Conservation (phyloP, 129 eudicot species). For the Flaveria trinervia region DNA sequence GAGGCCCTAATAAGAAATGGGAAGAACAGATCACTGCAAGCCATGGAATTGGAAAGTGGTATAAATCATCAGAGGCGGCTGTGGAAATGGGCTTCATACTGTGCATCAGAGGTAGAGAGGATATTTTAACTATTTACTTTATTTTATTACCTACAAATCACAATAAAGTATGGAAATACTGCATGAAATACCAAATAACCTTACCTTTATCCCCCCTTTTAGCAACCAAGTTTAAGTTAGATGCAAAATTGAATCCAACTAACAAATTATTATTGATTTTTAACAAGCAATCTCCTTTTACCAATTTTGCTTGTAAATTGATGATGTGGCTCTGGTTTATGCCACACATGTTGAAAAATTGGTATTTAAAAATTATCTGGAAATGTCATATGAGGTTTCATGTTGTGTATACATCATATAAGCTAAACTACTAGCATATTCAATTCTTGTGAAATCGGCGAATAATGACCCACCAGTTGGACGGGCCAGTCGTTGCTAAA, state of each 20-base stretch:
- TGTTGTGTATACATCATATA: too few species aligned
- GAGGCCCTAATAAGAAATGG: slow-evolving; percentile 82
- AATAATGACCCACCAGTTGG: neutral
- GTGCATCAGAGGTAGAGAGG: slow-evolving; percentile 88
- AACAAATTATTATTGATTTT: neutral
- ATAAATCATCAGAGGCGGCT: slow-evolving; percentile 79
- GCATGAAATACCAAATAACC: neutral
- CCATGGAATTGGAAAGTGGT: slow-evolving; percentile 93
- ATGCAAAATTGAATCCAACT: neutral
- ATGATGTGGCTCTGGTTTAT: neutral
- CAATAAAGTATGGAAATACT: neutral
- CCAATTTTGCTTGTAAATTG: neutral
- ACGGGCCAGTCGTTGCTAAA: neutral
- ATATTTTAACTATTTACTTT: neutral
- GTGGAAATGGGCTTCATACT: slow-evolving; percentile 98
- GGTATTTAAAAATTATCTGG: neutral
- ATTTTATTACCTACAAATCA: neutral
- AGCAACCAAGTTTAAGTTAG: neutral
- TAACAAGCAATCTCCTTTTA: neutral
- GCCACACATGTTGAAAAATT: neutral
- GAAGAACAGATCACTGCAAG: slow-evolving; percentile 79
- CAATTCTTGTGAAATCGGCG: neutral
- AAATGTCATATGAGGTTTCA: too few species aligned
- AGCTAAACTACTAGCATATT: neutral
- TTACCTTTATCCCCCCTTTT: neutral